phyloP scores from a whole-genome alignment of 116 monocot genomes.

The Phalaenopsis hybrid region DNA sequence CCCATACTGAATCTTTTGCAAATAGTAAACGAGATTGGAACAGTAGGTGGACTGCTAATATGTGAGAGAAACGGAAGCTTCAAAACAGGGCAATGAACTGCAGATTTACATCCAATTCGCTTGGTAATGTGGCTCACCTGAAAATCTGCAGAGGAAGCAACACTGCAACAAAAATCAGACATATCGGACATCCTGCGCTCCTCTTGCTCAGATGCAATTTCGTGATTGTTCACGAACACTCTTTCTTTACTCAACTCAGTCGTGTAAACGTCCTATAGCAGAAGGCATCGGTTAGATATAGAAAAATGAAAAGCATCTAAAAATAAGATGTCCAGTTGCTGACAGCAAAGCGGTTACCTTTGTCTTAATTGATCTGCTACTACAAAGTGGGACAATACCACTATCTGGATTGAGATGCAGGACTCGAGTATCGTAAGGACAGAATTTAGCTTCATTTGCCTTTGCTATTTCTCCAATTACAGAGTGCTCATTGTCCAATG shows the following conservation, averaged over 20 bases:
- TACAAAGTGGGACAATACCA: slow-evolving; percentile 22
- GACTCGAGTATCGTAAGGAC: neutral
- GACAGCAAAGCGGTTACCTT: slow-evolving; percentile 19
- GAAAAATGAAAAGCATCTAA: neutral
- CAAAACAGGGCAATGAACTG: neutral
- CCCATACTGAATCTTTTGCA: neutral
- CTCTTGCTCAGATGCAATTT: slow-evolving; percentile 46
- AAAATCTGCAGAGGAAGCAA: slow-evolving; percentile 63
- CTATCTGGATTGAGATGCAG: slow-evolving; percentile 21
- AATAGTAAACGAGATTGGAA: neutral
- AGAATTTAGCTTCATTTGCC: slow-evolving; percentile 13
- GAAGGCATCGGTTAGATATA: neutral
- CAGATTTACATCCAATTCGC: neutral
- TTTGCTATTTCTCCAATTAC: slow-evolving; percentile 4
- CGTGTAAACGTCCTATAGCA: slow-evolving; percentile 23
- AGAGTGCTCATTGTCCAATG: slow-evolving; percentile 7
- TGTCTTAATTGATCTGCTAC: slow-evolving; percentile 7
- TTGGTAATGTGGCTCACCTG: slow-evolving; percentile 32
- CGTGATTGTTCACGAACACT: slow-evolving; percentile 7
- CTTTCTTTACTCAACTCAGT: slow-evolving; percentile 24
- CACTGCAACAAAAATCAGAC: slow-evolving; percentile 75
- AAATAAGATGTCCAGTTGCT: neutral
- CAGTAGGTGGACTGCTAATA: neutral
- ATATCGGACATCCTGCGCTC: slow-evolving; percentile 91
- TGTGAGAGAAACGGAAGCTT: neutral